These are phyloP conservation scores for Rhizopogon salebrosus DNA, from an alignment of 768 basidiomycete genomes.

Conservation along the genomic window DNA sequence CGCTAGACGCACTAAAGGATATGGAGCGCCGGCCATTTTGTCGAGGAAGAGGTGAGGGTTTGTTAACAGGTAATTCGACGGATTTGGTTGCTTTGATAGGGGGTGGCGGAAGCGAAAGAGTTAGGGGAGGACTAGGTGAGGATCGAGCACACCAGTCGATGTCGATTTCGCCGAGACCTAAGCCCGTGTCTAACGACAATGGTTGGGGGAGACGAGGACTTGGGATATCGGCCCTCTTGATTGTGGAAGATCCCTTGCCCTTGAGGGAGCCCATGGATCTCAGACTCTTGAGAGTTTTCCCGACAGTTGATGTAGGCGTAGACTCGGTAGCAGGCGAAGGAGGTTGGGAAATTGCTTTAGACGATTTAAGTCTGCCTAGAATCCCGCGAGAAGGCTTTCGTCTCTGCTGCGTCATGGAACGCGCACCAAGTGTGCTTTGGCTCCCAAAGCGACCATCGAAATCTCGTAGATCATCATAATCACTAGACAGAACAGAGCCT, in stretches of 20 bases:
- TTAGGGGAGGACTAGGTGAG: neutral
- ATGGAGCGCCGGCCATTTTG: conserved; percentile 63
- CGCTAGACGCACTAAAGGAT: conserved; percentile 44
- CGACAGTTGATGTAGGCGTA: conserved; percentile 24
- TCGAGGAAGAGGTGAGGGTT: conserved; percentile 35
- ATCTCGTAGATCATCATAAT: conserved; percentile 83
- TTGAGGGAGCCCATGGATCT: conserved; percentile 81
- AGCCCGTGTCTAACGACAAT: conserved; percentile 47
- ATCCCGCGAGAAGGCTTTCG: conserved; percentile 67
- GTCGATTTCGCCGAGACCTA: conserved; percentile 50
- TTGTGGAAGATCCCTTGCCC: conserved; percentile 37
- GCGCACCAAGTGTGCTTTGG: conserved; percentile 62
- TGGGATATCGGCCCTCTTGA: conserved; percentile 32
- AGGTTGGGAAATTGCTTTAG: conserved; percentile 38
- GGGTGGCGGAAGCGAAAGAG: conserved; percentile 14
- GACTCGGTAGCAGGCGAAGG: conserved; percentile 39
- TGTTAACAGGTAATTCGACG: conserved; percentile 27
- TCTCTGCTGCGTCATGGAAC: conserved; percentile 33
- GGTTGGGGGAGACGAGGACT: conserved; percentile 53
- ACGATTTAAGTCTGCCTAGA: conserved; percentile 51
- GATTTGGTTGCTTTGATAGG: conserved; percentile 18
- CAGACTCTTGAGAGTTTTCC: conserved; percentile 63
- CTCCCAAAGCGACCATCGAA: conserved; percentile 87
- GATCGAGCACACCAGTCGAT: conserved; percentile 40
- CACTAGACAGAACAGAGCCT: conserved; percentile 71